Conservation (phyloP, 352 stramenopile species). For the Phytophthora cryptogea region DNA sequence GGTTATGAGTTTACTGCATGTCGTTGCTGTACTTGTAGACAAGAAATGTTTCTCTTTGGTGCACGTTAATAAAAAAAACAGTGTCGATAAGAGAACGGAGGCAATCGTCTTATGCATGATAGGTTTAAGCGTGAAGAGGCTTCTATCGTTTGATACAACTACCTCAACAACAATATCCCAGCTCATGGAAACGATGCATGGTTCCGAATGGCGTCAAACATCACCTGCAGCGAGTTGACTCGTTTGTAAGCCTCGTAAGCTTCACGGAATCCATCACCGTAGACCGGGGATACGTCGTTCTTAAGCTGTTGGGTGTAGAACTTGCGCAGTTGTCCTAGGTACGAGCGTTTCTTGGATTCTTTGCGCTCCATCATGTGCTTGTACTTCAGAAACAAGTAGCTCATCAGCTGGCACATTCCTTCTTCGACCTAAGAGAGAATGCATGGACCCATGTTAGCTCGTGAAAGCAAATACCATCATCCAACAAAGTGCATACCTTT, state of each 20-base stretch:
- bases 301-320: conserved; percentile 73
- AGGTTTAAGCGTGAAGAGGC: not conserved
- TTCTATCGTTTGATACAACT: conserved; percentile 13
- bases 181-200: conserved; percentile 48
- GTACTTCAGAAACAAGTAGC: conserved; percentile 78
- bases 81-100: no score
- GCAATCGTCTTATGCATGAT: not conserved
- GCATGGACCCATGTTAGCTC: conserved; percentile 3
- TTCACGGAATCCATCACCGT: conserved; percentile 70
- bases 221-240: conserved; percentile 62
- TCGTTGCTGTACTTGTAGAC: no score
- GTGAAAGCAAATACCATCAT: not conserved
- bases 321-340: conserved; percentile 51
- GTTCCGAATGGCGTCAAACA: conserved; percentile 67
- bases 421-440: conserved; percentile 44
- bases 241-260: conserved; percentile 67
- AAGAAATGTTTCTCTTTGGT: no score
- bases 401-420: conserved; percentile 79
- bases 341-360: conserved; percentile 40
- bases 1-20: no score
- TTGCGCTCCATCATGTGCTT: conserved; percentile 57
- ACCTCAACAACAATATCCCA: not conserved
- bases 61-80: no score
- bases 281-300: conserved; percentile 58
- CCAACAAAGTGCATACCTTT: conserved; percentile 28